Percentiles rank a stretch among this genome's conserved stretches.
Conservation (phyloP, 495 filamentous ascomycete genomes). For the Lophiostoma macrostomum region DNA sequence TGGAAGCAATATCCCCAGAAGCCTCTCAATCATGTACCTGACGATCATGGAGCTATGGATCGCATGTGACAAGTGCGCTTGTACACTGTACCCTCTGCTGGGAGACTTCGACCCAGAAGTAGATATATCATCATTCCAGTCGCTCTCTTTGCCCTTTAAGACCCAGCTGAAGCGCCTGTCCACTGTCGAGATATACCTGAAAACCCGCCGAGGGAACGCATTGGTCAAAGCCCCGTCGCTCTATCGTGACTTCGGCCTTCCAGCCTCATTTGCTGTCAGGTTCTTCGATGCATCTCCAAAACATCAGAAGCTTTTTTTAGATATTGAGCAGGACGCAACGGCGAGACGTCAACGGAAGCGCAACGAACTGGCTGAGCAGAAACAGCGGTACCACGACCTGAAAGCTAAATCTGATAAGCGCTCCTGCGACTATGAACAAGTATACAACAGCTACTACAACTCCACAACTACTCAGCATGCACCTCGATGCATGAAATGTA, state of each 20-base stretch:
- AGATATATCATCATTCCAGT: conserved; percentile 43
- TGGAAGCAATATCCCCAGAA: conserved; percentile 50
- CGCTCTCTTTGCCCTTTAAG: conserved; percentile 49
- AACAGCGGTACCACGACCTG: conserved; percentile 40
- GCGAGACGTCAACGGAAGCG: conserved; percentile 42
- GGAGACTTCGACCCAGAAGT: conserved; percentile 53
- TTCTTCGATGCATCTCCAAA: conserved; percentile 51
- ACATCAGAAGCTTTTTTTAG: conserved; percentile 43
- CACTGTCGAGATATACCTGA: conserved; percentile 52
- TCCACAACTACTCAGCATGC: conserved; percentile 27
- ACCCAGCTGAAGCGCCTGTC: conserved; percentile 52
- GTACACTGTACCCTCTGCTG: conserved; percentile 43
- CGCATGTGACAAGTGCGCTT: conserved; percentile 54
- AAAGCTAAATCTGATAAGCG: conserved; percentile 23
- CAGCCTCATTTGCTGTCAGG: conserved; percentile 50
- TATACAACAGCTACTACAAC: conserved; percentile 12
- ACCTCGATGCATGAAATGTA: conserved; percentile 38
- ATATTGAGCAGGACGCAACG: conserved; percentile 45
- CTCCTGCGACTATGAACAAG: conserved; percentile 38
- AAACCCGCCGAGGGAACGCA: conserved; percentile 29
- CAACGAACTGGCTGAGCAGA: conserved; percentile 42
- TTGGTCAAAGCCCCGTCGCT: conserved; percentile 31
- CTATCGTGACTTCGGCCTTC: conserved; percentile 37
- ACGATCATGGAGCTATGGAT: conserved; percentile 63
- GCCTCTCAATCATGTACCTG: conserved; percentile 57